Base-by-base conservation (phyloP, 2,329 filamentous ascomycete species). In the Parastagonospora nodorum region DNA sequence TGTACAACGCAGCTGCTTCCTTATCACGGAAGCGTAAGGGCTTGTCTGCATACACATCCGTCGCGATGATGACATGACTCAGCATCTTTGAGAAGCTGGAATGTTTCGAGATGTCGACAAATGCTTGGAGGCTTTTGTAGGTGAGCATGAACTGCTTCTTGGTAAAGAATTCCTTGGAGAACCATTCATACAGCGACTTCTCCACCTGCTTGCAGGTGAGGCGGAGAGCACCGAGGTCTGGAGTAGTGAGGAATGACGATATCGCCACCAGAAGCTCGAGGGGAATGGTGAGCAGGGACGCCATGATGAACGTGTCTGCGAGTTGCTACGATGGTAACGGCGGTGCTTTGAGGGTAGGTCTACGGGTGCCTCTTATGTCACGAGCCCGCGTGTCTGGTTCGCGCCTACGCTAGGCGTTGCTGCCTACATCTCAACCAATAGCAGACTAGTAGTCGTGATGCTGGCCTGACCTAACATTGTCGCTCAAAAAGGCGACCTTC, bases 71-170 rank as follows among this genome's bases (percentile, higher is more conserved):
- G 58, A 85, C 76, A 57, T 75, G 72, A 8, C 61, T 81, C 74
- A 67, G 81, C 55, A 62, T 69, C 48, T 68, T 58, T 9, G 71
- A 69, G 1, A 78, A 63, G 29, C 66, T 69, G 19, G 57, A 60
- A 52, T 77, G 70, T 37, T 73, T 67, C 9, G 75, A 71, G 43
- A 78, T 77, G 42, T 73, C 73, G 30, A 76, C 47, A 11, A 87
- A 74, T 0, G 80, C 75, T 45, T 81, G 76, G 8, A 88, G 72
- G 59, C 85, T 88, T 57, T 77, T 71, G 30, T 82, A 74, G 1
- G 80, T 80, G 46, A 87, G 58, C 81, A 87, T 85, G 70, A 88
- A 89, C 63, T 88, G 85, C 61, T 82, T 83, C 67, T 84, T 84
- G 43, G 74, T 77, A 71, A 89, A 89, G 75, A 86, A 89, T 55